Evolutionary conservation across 192 early-diverging fungal genomes (phyloP).

Genomic region (Spinellus fusiger): DNA sequence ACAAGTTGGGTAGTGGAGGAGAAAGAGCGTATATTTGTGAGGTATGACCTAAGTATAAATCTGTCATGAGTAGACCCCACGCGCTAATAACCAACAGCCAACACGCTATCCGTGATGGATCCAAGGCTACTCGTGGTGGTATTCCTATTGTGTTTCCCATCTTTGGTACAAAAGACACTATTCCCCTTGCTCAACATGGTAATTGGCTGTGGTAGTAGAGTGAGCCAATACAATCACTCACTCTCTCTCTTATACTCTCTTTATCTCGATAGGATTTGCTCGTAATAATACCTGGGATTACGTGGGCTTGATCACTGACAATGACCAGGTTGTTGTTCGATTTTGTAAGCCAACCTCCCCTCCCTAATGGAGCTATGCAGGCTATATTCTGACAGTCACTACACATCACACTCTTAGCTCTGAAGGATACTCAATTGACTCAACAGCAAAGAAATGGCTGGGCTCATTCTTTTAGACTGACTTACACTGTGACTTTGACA

Average conservation of each 20-base stretch:
- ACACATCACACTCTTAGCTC: slow-evolving; percentile 16
- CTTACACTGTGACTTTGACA: slow-evolving; percentile 76
- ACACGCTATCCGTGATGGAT: slow-evolving; percentile 76
- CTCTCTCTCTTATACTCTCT: background rate
- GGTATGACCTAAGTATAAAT: slow-evolving; percentile 29
- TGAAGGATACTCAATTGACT: slow-evolving; percentile 53
- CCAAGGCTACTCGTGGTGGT: slow-evolving; percentile 90
- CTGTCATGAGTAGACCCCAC: background rate
- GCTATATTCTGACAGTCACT: background rate
- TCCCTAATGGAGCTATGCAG: background rate
- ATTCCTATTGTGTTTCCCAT: slow-evolving; percentile 79
- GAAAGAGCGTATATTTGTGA: slow-evolving; percentile 81
- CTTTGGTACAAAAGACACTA: slow-evolving; percentile 54
- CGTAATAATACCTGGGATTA: slow-evolving; percentile 54
- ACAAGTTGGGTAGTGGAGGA: slow-evolving; percentile 80
- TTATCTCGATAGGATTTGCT: slow-evolving; percentile 34
- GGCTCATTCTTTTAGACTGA: slow-evolving; percentile 70
- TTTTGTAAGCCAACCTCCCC: slow-evolving; percentile 37
- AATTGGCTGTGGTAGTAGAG: background rate
- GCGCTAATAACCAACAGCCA: slow-evolving; percentile 38
- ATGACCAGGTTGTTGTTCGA: slow-evolving; percentile 40
- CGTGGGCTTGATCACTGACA: slow-evolving; percentile 40
- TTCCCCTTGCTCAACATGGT: slow-evolving; percentile 69
- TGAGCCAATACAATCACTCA: background rate
- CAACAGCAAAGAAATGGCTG: slow-evolving; percentile 49